These are phyloP conservation scores for Botrytis fragariae DNA, from an alignment of 2,329 filamentous ascomycete species.

Conservation along the genomic window DNA sequence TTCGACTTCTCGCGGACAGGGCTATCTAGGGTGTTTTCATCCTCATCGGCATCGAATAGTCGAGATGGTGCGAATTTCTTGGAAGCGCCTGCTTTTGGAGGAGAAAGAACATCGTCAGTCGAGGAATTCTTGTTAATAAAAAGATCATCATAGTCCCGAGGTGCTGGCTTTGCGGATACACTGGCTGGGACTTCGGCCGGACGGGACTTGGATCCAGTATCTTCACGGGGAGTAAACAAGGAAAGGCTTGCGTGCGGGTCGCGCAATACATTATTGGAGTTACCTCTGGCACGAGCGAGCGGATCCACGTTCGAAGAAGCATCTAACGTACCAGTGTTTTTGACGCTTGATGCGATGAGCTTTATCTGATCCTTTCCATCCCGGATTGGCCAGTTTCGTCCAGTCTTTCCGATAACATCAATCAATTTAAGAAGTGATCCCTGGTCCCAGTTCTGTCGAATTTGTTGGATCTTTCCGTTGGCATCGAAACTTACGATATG, in stretches of 20 bases:
- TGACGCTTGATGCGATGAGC: constrained; percentile 64
- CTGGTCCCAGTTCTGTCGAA: constrained; percentile 94
- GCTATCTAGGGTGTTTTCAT: constrained; percentile 43
- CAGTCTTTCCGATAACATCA: constrained; percentile 86
- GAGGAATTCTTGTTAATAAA: constrained; percentile 49
- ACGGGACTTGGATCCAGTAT: constrained; percentile 51
- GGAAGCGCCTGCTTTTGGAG: constrained; percentile 48
- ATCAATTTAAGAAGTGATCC: constrained; percentile 88
- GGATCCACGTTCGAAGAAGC: constrained; percentile 38
- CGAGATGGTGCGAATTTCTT: constrained; percentile 64
- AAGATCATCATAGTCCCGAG: constrained; percentile 68
- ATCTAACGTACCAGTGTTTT: constrained; percentile 44
- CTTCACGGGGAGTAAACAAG: constrained; percentile 70
- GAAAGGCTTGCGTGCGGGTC: constrained; percentile 70
- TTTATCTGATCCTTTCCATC: constrained; percentile 81
- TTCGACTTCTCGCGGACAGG: constrained; percentile 45
- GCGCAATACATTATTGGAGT: constrained; percentile 54
- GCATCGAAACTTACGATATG: constrained; percentile 85
- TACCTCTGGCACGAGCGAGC: constrained; percentile 48
- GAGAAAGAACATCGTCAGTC: constrained; percentile 28
- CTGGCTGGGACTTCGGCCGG: constrained; percentile 59
- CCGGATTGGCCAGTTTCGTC: constrained; percentile 91
- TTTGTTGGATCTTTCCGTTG: constrained; percentile 75
- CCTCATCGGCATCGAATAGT: constrained; percentile 60
- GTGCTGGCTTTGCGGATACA: constrained; percentile 67